Evolutionary conservation across 1,284 basidiomycete species (phyloP).

Genomic region (Phenoliferia sp.): DNA sequence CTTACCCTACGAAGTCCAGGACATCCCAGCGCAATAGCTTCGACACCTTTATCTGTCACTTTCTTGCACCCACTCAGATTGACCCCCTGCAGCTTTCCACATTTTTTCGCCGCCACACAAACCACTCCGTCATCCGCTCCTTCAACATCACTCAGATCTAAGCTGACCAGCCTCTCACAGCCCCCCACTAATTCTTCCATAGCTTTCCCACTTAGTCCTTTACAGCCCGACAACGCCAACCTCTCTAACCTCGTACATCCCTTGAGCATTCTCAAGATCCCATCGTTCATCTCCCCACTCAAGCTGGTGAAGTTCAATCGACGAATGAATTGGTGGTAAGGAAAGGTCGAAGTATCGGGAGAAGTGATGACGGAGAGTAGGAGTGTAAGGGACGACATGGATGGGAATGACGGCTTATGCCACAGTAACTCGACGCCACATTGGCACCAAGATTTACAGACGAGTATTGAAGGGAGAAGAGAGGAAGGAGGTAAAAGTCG

Average conservation of each 20-base stretch:
- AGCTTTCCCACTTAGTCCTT: slow-evolving; percentile 61
- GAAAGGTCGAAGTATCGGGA: slow-evolving; percentile 63
- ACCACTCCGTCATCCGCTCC: slow-evolving; percentile 68
- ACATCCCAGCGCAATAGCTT: slow-evolving; percentile 69
- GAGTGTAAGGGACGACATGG: slow-evolving; percentile 66
- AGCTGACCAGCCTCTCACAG: slow-evolving; percentile 67
- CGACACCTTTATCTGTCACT: slow-evolving; percentile 72
- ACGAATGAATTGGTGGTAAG: slow-evolving; percentile 81
- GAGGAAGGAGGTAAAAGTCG: slow-evolving; percentile 68
- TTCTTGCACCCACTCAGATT: slow-evolving; percentile 81
- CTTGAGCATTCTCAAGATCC: slow-evolving; percentile 66
- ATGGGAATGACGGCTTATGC: slow-evolving; percentile 79
- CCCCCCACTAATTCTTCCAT: slow-evolving; percentile 63
- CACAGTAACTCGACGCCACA: slow-evolving; percentile 92
- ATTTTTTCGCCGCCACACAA: slow-evolving; percentile 62
- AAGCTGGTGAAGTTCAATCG: slow-evolving; percentile 84
- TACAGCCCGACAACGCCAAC: slow-evolving; percentile 83
- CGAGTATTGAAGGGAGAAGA: slow-evolving; percentile 68
- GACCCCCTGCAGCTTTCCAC: slow-evolving; percentile 80
- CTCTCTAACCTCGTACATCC: slow-evolving; percentile 82
- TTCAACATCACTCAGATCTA: slow-evolving; percentile 76
- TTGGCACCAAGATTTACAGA: slow-evolving; percentile 89
- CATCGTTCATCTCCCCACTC: slow-evolving; percentile 72
- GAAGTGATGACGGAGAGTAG: slow-evolving; percentile 63
- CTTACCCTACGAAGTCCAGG: slow-evolving; percentile 62